phyloP scores from a whole-genome alignment of 352 stramenopile genomes.

The Globisporangium splendens region DNA sequence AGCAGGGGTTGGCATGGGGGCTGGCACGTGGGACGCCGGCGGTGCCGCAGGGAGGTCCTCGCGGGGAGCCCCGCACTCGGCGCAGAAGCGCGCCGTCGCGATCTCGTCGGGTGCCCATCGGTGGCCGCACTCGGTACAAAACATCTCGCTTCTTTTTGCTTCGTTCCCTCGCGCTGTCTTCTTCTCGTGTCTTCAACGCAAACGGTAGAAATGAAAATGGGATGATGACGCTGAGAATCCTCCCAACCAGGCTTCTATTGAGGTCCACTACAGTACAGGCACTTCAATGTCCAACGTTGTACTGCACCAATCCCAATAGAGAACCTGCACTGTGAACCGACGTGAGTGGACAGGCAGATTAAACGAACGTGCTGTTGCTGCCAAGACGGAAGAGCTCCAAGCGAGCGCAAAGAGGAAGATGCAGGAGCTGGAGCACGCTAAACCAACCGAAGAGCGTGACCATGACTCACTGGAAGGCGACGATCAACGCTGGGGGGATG shows the following conservation, averaged over 20 bases:
- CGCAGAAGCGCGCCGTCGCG: conserved; percentile 74
- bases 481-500: conserved; percentile 3
- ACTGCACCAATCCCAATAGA: no score
- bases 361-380: no score
- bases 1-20: background rate
- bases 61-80: conserved; percentile 70
- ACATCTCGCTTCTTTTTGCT: conserved; percentile 34
- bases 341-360: no score
- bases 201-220: no score
- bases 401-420: no score
- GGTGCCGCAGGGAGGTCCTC: conserved; percentile 41
- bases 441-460: background rate
- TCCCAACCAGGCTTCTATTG: background rate
- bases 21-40: background rate
- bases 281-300: no score
- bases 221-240: no score
- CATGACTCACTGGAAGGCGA: background rate
- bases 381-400: no score
- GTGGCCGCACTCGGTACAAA: conserved; percentile 81
- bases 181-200: background rate
- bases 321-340: no score
- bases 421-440: no score
- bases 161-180: background rate
- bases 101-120: conserved; percentile 80
- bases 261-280: no score